Conservation (phyloP, 805 yeast genomes). For the Lipomyces japonicus region DNA sequence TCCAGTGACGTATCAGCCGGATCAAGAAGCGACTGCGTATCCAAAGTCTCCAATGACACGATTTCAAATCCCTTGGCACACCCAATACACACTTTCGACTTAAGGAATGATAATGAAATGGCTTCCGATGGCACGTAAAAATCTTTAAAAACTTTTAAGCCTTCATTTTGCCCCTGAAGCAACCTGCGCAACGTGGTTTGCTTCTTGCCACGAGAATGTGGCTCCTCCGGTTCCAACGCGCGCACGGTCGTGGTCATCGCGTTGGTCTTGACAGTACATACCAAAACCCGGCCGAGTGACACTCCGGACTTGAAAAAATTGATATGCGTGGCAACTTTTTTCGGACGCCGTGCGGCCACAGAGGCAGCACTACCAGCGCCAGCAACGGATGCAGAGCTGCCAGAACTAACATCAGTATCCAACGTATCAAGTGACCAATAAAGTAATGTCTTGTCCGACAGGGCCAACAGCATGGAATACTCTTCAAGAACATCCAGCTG, state of each 20-base stretch:
- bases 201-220: conserved; percentile 41
- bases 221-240: conserved; percentile 86
- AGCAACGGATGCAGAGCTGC: conserved; percentile 3
- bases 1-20: conserved; percentile 98
- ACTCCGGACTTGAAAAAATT: conserved; percentile 89
- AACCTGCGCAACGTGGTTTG: conserved; percentile 41
- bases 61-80: conserved; percentile 96
- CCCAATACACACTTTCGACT: conserved; percentile 86
- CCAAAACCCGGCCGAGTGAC: conserved; percentile 80
- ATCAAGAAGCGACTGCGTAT: conserved; percentile 83
- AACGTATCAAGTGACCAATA: conserved; percentile 74
- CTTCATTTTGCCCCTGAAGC: conserved; percentile 48
- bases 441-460: conserved; percentile 76
- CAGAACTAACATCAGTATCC: conserved; percentile 28
- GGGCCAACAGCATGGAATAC: conserved; percentile 73
- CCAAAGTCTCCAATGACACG: conserved; percentile 76
- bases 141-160: conserved; percentile 69
- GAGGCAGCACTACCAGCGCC: conserved; percentile 37
- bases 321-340: conserved; percentile 81
- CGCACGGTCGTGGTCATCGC: conserved; percentile 70
- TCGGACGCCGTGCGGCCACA: conserved; percentile 54
- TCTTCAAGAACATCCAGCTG: conserved; percentile 92
- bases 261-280: conserved; percentile 84
- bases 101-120: conserved; percentile 82
- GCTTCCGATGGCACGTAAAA: conserved; percentile 84